phyloP scores from a whole-genome alignment of 805 yeast genomes.

The Tetrapisispora taiwanensis region DNA sequence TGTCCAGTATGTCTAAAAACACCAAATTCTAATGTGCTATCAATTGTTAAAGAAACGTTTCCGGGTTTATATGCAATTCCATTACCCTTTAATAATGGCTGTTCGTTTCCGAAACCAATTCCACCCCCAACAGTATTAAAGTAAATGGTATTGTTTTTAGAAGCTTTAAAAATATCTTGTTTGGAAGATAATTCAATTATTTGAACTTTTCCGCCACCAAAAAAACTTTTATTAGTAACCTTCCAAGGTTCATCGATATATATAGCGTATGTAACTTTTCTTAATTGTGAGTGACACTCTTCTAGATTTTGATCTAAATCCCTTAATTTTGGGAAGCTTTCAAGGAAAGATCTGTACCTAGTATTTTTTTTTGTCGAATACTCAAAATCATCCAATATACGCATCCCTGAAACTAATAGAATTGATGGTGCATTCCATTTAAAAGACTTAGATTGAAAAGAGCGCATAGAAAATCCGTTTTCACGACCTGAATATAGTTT shows the following conservation, averaged over 20 bases:
- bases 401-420: conserved; percentile 55
- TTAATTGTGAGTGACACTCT: conserved; percentile 14
- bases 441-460: conserved; percentile 72
- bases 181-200: conserved; percentile 61
- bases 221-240: conserved; percentile 55
- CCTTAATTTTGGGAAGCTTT: conserved; percentile 38
- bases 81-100: conserved; percentile 45
- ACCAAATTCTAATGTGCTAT: conserved; percentile 69
- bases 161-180: conserved; percentile 42
- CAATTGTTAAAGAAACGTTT: conserved; percentile 69
- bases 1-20: conserved; percentile 59
- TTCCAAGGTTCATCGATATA: conserved; percentile 68
- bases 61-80: conserved; percentile 51
- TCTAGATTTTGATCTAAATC: conserved; percentile 20
- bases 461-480: conserved; percentile 75
- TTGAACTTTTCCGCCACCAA: conserved; percentile 52
- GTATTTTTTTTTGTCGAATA: conserved; percentile 19
- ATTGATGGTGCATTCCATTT: conserved; percentile 88
- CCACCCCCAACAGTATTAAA: conserved; percentile 73
- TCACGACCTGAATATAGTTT: conserved; percentile 62
- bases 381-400: conserved; percentile 28
- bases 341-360: conserved; percentile 42
- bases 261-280: conserved; percentile 51
- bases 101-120: conserved; percentile 67
- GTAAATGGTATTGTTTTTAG: conserved; percentile 38